Evolutionary conservation across 2,329 filamentous ascomycete genomes (phyloP).

Genomic region (Nemania bipapillata): DNA sequence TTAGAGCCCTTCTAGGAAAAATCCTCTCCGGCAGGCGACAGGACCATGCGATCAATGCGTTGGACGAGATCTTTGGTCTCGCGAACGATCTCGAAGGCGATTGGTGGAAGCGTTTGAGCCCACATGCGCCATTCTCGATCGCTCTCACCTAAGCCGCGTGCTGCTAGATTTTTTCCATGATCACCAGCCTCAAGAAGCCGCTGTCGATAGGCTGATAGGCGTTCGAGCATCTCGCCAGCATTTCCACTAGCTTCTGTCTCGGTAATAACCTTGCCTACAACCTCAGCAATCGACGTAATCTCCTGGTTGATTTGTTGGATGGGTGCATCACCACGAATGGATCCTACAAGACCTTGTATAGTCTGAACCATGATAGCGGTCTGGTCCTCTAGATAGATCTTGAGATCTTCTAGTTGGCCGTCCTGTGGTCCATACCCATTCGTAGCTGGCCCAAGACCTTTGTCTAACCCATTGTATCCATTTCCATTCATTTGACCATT

Average conservation of each 20-base stretch:
- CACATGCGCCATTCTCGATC: slow-evolving; percentile 70
- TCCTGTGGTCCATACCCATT: slow-evolving; percentile 56
- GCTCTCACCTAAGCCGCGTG: slow-evolving; percentile 61
- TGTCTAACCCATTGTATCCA: slow-evolving; percentile 47
- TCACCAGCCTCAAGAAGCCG: slow-evolving; percentile 72
- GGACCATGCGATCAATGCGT: slow-evolving; percentile 55
- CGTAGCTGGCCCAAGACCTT: slow-evolving; percentile 50
- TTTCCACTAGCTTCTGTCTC: slow-evolving; percentile 70
- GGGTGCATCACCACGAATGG: slow-evolving; percentile 72
- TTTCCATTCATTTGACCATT: slow-evolving; percentile 54
- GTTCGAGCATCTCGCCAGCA: slow-evolving; percentile 63
- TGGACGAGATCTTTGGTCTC: slow-evolving; percentile 80
- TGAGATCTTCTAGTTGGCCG: slow-evolving; percentile 63
- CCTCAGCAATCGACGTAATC: slow-evolving; percentile 74
- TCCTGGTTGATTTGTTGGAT: slow-evolving; percentile 74
- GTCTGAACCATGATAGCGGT: slow-evolving; percentile 80
- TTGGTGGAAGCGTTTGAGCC: slow-evolving; percentile 78
- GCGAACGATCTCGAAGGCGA: slow-evolving; percentile 86
- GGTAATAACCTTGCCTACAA: slow-evolving; percentile 75
- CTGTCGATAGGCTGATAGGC: slow-evolving; percentile 71
- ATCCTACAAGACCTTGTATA: slow-evolving; percentile 81
- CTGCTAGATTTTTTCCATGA: slow-evolving; percentile 69
- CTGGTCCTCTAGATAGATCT: slow-evolving; percentile 84
- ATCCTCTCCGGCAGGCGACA: slow-evolving; percentile 56
- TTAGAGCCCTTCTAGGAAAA: slow-evolving; percentile 55